Base-by-base conservation (phyloP, 768 basidiomycete genomes). In the Zangia roseola region DNA sequence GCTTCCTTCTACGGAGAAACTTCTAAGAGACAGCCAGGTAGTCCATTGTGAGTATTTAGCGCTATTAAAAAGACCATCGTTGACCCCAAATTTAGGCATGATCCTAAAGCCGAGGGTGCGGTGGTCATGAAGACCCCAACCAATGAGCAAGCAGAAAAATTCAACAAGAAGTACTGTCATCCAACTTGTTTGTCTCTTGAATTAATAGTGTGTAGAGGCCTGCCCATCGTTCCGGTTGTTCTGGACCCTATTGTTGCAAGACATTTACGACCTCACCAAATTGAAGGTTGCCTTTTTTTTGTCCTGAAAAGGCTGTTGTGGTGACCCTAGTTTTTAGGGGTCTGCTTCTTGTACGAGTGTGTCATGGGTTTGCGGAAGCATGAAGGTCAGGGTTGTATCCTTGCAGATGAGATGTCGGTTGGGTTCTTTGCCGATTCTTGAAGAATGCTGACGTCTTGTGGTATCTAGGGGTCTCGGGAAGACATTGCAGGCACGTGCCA, bases 331-430 rank as follows among this genome's bases (percentile, higher is more conserved):
- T 47, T 43, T 47, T 47, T 47, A 86, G 86, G 91, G 25, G 78
- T 92, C 28, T 80, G 81, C 63, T 99, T 99, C 68, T 71, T 99
- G 74, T 99, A 99, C 61, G 91, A 94, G 61, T 91, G 87, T 60
- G 88, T 94, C 16, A 97, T 97, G 93, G 94, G 94, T 10, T 72
- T 97, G 60, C 79, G 90, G 45, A 88, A 84, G 64, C 90, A 92
- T 53, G 92, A 94, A 67, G 89, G 92, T 2, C 83, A 90, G 62
- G 95, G 95, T 1, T 94, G 92, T 58, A 97, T 99, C 55, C 78
- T 99, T 28, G 97, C 95, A 2, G 97, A 99, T 68, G 97, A 98
- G 60, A 95, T 97, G 93, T 91, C 53, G 28, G 68, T 52, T 34
- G 31, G 45, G 7, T 39, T n/a, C 16, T 40, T 28, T 23, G 44